Base-by-base conservation (phyloP, 2,329 filamentous ascomycete genomes). In the Malbranchea cinnamomea region DNA sequence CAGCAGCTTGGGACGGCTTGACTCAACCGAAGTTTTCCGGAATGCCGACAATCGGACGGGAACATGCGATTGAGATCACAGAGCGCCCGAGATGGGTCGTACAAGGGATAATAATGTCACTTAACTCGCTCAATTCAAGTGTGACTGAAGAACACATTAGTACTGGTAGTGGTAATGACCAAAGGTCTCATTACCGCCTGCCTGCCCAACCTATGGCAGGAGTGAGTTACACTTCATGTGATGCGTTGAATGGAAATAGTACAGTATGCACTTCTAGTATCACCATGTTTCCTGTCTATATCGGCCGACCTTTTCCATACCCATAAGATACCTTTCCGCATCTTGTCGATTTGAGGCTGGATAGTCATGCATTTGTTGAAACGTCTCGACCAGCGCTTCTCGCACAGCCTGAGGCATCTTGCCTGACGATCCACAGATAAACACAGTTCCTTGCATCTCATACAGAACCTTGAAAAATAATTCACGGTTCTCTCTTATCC, bases 211-310 rank as follows among this genome's bases (percentile, higher is more conserved):
- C n/a, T n/a, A n/a, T n/a, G n/a, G n/a, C n/a, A n/a, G n/a, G n/a
- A n/a, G n/a, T n/a, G n/a, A n/a, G n/a, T n/a, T n/a, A n/a, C n/a
- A n/a, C n/a, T n/a, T n/a, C n/a, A n/a, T n/a, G n/a, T n/a, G n/a
- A n/a, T n/a, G n/a, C n/a, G n/a, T n/a, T n/a, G n/a, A n/a, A n/a
- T n/a, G n/a, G n/a, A n/a, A n/a, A n/a, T n/a, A n/a, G n/a, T n/a
- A n/a, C n/a, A n/a, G n/a, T n/a, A n/a, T n/a, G n/a, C n/a, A n/a
- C n/a, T n/a, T n/a, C 6, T 4, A 41, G n/a, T n/a, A n/a, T n/a
- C 36, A 79, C 75, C 75, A 80, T 5, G 75, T 80, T 53, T 80
- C 75, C 46, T 78, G 74, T 43, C 69, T 70, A 49, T 74, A 79
- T 34, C 69, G 53, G 7, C 71, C 72, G 13, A 48, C 54, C 47